Evolutionary conservation across 2,329 filamentous ascomycete genomes (phyloP).

Genomic region (Beauveria medogensis): DNA sequence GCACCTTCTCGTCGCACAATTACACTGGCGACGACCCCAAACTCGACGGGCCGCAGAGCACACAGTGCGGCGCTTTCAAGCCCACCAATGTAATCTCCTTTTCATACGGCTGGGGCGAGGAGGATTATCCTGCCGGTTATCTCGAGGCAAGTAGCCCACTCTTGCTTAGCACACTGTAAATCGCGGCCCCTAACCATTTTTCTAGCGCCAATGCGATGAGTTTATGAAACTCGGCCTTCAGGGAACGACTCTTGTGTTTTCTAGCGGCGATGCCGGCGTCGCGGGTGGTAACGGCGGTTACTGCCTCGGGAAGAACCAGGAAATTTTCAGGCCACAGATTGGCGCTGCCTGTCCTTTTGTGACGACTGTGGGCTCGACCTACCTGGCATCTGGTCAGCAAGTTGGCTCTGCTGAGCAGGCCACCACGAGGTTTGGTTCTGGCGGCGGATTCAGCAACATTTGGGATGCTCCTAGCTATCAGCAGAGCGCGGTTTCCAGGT

Average conservation of each 20-base stretch:
- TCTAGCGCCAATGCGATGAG: conserved; percentile 30
- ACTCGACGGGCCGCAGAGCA: conserved; percentile 38
- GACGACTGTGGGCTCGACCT: conserved; percentile 39
- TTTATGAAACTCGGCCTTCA: conserved; percentile 39
- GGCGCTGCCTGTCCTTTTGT: conserved; percentile 35
- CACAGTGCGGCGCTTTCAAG: conserved; percentile 21
- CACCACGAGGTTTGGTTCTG: conserved; percentile 32
- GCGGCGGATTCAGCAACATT: conserved; percentile 28
- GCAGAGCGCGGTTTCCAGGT: conserved; percentile 24
- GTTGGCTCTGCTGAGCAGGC: conserved; percentile 35
- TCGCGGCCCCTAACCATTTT: background rate
- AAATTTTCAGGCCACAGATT: conserved; percentile 26
- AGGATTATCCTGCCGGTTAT: conserved; percentile 33
- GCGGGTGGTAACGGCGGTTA: conserved; percentile 16
- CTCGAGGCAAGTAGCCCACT: conserved; percentile 18
- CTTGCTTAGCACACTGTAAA: background rate
- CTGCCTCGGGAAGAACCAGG: conserved; percentile 9
- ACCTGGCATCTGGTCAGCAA: conserved; percentile 32
- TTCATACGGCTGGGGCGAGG: conserved; percentile 41
- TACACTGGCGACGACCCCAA: conserved; percentile 33
- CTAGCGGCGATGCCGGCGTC: conserved; percentile 32
- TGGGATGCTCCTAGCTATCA: conserved; percentile 41
- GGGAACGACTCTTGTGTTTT: conserved; percentile 33
- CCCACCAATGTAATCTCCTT: conserved; percentile 25
- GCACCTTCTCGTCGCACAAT: conserved; percentile 34